phyloP scores from a whole-genome alignment of 202 grass and related monocot species.

The Schoenoplectus tabernaemontani region DNA sequence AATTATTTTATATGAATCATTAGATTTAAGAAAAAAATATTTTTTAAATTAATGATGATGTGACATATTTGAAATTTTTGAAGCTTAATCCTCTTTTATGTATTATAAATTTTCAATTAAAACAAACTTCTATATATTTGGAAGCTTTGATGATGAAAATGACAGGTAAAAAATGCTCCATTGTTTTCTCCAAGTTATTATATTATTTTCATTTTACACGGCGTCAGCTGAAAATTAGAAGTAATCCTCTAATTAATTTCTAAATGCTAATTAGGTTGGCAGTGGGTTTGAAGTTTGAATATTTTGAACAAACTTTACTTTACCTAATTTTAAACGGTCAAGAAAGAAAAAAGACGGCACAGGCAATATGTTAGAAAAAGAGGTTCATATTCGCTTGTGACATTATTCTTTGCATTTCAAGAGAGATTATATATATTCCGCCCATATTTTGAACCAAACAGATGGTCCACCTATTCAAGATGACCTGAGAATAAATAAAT shows the following conservation, averaged over 20 bases:
- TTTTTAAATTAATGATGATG: too few species aligned
- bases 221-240: not conserved
- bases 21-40: too few species aligned
- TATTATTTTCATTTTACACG: not conserved
- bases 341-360: not conserved
- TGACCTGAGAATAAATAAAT: too few species aligned
- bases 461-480: too few species aligned
- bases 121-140: too few species aligned
- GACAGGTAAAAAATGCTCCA: not conserved
- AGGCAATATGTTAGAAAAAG: not conserved
- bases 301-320: not conserved
- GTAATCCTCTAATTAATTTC: too few species aligned
- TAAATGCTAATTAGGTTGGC: not conserved
- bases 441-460: not conserved
- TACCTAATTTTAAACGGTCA: slow-evolving; percentile 16
- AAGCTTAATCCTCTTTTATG: too few species aligned
- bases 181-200: not conserved
- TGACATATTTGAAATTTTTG: too few species aligned
- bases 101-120: too few species aligned
- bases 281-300: slow-evolving; percentile 4
- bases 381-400: not conserved
- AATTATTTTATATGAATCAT: too few species aligned
- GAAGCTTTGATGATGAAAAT: not conserved
- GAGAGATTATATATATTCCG: slow-evolving; percentile 6
- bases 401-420: not conserved